phyloP scores from a whole-genome alignment of 805 yeast genomes.

The Candida qinlingensis region DNA sequence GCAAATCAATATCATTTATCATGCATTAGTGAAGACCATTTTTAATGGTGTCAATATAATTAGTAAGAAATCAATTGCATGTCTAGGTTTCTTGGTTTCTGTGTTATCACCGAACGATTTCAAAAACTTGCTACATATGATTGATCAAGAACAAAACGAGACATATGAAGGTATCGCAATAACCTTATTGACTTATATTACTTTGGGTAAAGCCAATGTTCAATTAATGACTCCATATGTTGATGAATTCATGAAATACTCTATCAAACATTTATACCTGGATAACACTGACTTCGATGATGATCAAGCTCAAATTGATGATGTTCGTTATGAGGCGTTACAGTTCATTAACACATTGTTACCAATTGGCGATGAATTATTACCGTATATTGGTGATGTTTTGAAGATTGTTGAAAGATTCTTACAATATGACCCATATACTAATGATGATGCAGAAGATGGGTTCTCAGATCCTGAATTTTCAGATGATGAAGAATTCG shows the following conservation, averaged over 20 bases:
- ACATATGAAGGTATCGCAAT: slow-evolving; percentile 19
- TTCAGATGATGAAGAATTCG: slow-evolving; percentile 35
- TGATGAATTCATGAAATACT: slow-evolving; percentile 18
- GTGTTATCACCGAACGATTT: slow-evolving; percentile 24
- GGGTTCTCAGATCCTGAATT: slow-evolving; percentile 41
- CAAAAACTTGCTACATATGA: slow-evolving; percentile 17
- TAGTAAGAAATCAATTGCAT: slow-evolving; percentile 45
- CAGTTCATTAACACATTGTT: slow-evolving; percentile 35
- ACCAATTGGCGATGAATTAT: slow-evolving; percentile 32
- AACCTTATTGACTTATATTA: slow-evolving; percentile 17
- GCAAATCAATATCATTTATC: slow-evolving; percentile 28
- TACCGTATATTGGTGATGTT: slow-evolving; percentile 24
- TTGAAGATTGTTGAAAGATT: slow-evolving; percentile 29
- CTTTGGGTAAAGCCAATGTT: slow-evolving; percentile 27
- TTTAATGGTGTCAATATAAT: slow-evolving; percentile 40
- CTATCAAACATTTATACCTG: slow-evolving; percentile 23
- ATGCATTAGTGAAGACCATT: slow-evolving; percentile 32
- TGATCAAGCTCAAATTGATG: slow-evolving; percentile 36
- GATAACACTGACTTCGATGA: slow-evolving; percentile 32
- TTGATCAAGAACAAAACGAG: slow-evolving; percentile 13
- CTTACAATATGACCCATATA: slow-evolving; percentile 43
- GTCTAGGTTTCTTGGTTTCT: slow-evolving; percentile 38
- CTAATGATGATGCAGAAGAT: slow-evolving; percentile 29
- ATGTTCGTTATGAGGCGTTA: slow-evolving; percentile 46
- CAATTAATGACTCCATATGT: slow-evolving; percentile 18